phyloP scores from a whole-genome alignment of 2,329 filamentous ascomycete genomes.

The Aspergillus fischeri region DNA sequence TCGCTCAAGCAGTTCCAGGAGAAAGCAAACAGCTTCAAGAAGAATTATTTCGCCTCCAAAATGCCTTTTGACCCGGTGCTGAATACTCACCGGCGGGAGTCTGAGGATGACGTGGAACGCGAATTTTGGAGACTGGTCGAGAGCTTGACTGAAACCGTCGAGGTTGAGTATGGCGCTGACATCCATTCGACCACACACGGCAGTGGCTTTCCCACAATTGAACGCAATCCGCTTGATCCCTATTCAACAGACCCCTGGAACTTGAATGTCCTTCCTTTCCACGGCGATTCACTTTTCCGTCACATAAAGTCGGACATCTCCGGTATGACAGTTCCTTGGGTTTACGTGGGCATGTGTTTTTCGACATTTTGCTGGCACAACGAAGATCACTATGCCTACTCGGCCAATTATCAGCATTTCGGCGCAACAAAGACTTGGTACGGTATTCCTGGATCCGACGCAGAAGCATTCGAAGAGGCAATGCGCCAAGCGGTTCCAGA shows the following conservation, averaged over 20 bases:
- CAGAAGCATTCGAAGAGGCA: slow-evolving; percentile 88
- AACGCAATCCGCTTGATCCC: slow-evolving; percentile 79
- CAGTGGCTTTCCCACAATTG: slow-evolving; percentile 91
- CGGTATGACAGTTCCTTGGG: slow-evolving; percentile 98
- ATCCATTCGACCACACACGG: slow-evolving; percentile 98
- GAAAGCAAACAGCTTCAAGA: slow-evolving; percentile 91
- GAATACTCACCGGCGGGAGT: slow-evolving; percentile 75
- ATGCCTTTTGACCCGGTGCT: slow-evolving; percentile 82
- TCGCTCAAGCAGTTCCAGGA: slow-evolving; percentile 95
- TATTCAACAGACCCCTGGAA: slow-evolving; percentile 95
- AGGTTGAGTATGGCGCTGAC: slow-evolving; percentile 96
- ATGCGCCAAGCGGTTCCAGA: slow-evolving; percentile 96
- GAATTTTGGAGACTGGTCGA: slow-evolving; percentile 97
- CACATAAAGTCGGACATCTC: slow-evolving; percentile 98
- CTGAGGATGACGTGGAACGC: slow-evolving; percentile 90
- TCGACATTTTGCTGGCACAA: slow-evolving; percentile 99
- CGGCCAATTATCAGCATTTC: slow-evolving; percentile 97
- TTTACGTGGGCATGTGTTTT: slow-evolving; percentile 99
- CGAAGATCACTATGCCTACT: slow-evolving; percentile 97
- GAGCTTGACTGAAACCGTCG: slow-evolving; percentile 89
- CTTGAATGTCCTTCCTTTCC: slow-evolving; percentile 83
- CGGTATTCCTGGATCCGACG: slow-evolving; percentile 89
- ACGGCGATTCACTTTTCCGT: slow-evolving; percentile 87
- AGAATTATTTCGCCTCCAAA: slow-evolving; percentile 85
- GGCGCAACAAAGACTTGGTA: slow-evolving; percentile 99